Base-by-base conservation (phyloP, 352 stramenopile species). In the Pythium grandisporangium region DNA sequence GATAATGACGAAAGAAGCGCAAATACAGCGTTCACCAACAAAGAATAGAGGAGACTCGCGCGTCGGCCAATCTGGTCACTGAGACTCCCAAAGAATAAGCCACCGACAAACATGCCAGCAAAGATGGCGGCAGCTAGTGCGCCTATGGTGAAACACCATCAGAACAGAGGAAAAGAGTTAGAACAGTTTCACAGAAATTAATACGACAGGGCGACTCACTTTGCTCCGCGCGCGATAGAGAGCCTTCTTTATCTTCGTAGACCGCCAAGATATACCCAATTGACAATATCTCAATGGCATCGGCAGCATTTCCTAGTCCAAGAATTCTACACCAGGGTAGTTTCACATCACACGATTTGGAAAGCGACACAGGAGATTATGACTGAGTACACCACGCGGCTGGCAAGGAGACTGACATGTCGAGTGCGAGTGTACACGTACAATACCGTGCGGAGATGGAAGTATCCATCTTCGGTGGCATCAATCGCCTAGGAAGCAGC, bases 181-280 rank as follows among this genome's bases (percentile, higher is more conserved):
- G 27, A 33, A 33, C 27, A 8, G 8, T 19, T 13, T 14, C 39
- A 27, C 14, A 6, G n/a, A n/a, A n/a, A n/a, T n/a, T n/a, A n/a
- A n/a, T n/a, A n/a, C n/a, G n/a, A n/a, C n/a, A n/a, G n/a, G n/a
- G n/a, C n/a, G 5, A 51, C 63, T 54, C 60, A 83, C 68, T 83
- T 42, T 79, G 68, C 38, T 79, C 45, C 0, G 51, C 45, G 22
- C 63, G 61, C 22, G 68, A 71, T 4, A 82, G 70, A 22, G 30
- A 26, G 38, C 74, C 71, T 58, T 84, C 74, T 27, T 70, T 77
- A 54, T 93, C 74, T 45, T 84, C 62, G 39, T 90, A 87, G 12
- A 86, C 78, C 0, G 73, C 70, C 30, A 96, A 53, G 50, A 96
- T 96, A 66, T 94, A 96, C 16, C 84, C 84, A 33, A 95, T 93